These are phyloP conservation scores for Somion occarium DNA, from an alignment of 1,284 basidiomycete genomes.

Conservation along the genomic window DNA sequence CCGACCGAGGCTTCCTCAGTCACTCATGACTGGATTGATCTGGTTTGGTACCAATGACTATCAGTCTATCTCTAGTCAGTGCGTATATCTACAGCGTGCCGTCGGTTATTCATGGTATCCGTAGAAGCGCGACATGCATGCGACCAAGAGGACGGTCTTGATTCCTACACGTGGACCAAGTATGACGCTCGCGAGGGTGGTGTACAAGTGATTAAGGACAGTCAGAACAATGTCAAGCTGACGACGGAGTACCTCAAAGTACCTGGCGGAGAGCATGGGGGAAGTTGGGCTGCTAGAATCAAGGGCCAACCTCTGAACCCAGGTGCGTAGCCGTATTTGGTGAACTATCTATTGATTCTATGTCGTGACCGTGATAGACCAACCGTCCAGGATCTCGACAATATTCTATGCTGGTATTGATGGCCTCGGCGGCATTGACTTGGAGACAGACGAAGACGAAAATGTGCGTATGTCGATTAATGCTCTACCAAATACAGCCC, in stretches of 20 bases:
- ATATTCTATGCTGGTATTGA: slow-evolving; percentile 88
- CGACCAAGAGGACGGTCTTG: slow-evolving; percentile 80
- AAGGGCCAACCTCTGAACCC: slow-evolving; percentile 76
- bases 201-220: slow-evolving; percentile 79
- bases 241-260: slow-evolving; percentile 85
- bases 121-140: slow-evolving; percentile 84
- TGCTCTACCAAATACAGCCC: neutral
- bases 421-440: slow-evolving; percentile 75
- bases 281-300: slow-evolving; percentile 88
- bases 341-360: slow-evolving; percentile 8
- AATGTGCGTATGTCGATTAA: slow-evolving; percentile 43
- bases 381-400: slow-evolving; percentile 62
- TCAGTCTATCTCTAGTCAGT: slow-evolving; percentile 62
- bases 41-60: slow-evolving; percentile 89
- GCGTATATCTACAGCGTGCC: no score
- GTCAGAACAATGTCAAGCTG: slow-evolving; percentile 78
- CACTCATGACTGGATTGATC: slow-evolving; percentile 86
- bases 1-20: slow-evolving; percentile 78
- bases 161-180: slow-evolving; percentile 82
- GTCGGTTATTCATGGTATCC: no score
- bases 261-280: slow-evolving; percentile 72
- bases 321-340: slow-evolving; percentile 36
- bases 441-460: slow-evolving; percentile 72
- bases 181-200: slow-evolving; percentile 86
- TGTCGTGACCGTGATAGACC: slow-evolving; percentile 28